Evolutionary conservation across 2,329 filamentous ascomycete genomes (phyloP).

Genomic region (Fusarium devonianum): DNA sequence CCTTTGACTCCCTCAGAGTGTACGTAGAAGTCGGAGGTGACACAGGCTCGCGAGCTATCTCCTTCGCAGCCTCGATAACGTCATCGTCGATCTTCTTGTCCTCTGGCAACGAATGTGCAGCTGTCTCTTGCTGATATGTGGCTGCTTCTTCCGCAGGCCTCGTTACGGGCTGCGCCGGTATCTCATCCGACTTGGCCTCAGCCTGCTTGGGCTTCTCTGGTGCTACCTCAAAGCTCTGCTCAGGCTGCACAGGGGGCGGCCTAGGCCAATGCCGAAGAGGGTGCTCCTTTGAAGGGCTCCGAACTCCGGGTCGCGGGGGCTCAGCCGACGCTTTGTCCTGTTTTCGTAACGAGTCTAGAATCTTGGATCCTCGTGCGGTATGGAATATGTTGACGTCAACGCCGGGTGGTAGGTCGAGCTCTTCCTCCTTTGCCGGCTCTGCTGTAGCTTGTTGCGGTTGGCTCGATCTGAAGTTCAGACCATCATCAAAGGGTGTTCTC

Average conservation of each 20-base stretch:
- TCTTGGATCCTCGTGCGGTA: constrained; percentile 53
- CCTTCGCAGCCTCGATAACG: constrained; percentile 40
- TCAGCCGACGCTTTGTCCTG: constrained; percentile 24
- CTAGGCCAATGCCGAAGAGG: constrained; percentile 48
- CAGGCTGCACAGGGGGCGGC: constrained; percentile 32
- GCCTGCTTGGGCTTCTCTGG: constrained; percentile 7
- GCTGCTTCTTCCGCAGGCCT: neutral
- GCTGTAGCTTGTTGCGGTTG: constrained; percentile 9
- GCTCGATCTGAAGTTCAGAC: constrained; percentile 17
- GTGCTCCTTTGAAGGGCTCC: constrained; percentile 46
- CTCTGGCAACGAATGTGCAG: neutral
- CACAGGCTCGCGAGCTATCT: constrained; percentile 26
- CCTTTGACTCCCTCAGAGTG: constrained; percentile 84
- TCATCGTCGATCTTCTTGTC: constrained; percentile 24
- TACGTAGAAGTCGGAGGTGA: constrained; percentile 54
- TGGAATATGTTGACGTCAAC: constrained; percentile 59
- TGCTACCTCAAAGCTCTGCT: constrained; percentile 5
- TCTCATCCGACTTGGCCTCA: constrained; percentile 4
- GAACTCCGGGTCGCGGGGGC: constrained; percentile 12
- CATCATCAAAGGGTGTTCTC: constrained; percentile 11
- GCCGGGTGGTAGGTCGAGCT: constrained; percentile 49
- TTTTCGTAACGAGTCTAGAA: constrained; percentile 50
- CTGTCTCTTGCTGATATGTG: constrained; percentile 1
- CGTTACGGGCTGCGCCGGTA: neutral
- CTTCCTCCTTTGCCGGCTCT: constrained; percentile 28